Percentiles rank a stretch among this genome's conserved stretches.
These are phyloP conservation scores for Cinchona pubescens DNA, from an alignment of 257 asterid genomes.

Conservation along the genomic window DNA sequence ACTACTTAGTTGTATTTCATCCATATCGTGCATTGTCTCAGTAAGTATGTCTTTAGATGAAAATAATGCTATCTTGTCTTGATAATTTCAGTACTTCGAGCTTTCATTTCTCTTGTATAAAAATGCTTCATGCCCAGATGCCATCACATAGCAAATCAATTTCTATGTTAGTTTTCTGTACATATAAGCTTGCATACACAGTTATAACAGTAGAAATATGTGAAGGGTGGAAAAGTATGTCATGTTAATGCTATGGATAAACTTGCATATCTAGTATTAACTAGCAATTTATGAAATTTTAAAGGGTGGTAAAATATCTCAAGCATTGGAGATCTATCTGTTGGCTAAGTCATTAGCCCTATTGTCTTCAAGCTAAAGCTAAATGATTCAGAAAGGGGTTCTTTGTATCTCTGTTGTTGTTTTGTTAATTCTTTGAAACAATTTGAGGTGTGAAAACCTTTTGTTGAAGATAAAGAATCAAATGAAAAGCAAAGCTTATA, in stretches of 20 bases:
- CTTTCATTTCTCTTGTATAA: no score
- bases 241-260: not conserved
- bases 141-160: not conserved
- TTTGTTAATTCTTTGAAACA: no score
- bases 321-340: not conserved
- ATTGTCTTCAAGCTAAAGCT: not conserved
- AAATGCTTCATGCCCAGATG: not conserved
- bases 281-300: not conserved
- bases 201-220: not conserved
- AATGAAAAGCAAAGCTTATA: not conserved
- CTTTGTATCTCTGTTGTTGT: not conserved
- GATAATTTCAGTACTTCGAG: no score
- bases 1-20: constrained; percentile 85
- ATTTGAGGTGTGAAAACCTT: not conserved
- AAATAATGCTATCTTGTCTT: no score
- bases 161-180: not conserved
- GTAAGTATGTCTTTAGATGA: constrained; percentile 42
- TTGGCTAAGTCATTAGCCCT: not conserved
- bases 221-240: not conserved
- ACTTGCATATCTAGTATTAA: not conserved
- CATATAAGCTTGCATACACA: not conserved
- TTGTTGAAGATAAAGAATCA: not conserved
- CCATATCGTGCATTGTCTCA: constrained; percentile 76
- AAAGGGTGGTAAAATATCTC: not conserved
- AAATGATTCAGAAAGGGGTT: not conserved